Conservation (phyloP, 2,329 filamentous ascomycete species). For the Aulographum hederae region DNA sequence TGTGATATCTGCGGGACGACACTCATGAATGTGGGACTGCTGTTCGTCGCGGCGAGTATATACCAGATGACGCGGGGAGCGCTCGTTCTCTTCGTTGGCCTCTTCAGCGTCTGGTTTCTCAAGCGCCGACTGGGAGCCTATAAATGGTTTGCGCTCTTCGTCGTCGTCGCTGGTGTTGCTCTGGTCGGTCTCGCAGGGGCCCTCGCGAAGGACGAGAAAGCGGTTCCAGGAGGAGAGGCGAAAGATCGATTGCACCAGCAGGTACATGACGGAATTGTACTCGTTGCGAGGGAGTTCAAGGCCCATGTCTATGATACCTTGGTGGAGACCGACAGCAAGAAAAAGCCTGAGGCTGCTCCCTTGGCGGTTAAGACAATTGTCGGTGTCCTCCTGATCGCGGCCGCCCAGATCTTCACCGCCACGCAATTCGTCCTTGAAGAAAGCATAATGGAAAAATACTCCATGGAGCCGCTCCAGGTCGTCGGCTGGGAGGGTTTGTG, state of each 20-base stretch:
- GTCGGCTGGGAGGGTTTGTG: slow-evolving; percentile 96
- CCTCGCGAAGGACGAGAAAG: slow-evolving; percentile 52
- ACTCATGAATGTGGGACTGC: slow-evolving; percentile 86
- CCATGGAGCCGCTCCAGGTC: slow-evolving; percentile 71
- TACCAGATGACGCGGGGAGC: slow-evolving; percentile 98
- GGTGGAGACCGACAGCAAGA: slow-evolving; percentile 13
- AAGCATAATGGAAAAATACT: slow-evolving; percentile 66
- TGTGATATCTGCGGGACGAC: slow-evolving; percentile 94
- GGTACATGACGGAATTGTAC: not conserved
- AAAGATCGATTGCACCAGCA: not conserved
- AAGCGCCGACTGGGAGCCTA: slow-evolving; percentile 63
- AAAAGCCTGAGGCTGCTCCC: slow-evolving; percentile 25
- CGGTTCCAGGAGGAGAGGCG: slow-evolving; percentile 11
- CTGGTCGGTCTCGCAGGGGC: slow-evolving; percentile 80
- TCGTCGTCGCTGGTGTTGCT: slow-evolving; percentile 76
- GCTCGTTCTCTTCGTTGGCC: slow-evolving; percentile 82
- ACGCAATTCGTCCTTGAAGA: slow-evolving; percentile 94
- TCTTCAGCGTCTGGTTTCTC: slow-evolving; percentile 88
- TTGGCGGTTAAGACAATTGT: slow-evolving; percentile 53
- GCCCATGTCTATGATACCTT: slow-evolving; percentile 3
- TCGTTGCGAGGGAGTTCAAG: not conserved
- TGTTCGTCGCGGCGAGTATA: slow-evolving; percentile 88
- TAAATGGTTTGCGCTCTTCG: slow-evolving; percentile 77
- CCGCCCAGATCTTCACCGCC: slow-evolving; percentile 90
- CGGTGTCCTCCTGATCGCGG: slow-evolving; percentile 78